These are phyloP conservation scores for Protostelium mycophagum DNA, from an alignment of 78 protist genomes.

Conservation along the genomic window DNA sequence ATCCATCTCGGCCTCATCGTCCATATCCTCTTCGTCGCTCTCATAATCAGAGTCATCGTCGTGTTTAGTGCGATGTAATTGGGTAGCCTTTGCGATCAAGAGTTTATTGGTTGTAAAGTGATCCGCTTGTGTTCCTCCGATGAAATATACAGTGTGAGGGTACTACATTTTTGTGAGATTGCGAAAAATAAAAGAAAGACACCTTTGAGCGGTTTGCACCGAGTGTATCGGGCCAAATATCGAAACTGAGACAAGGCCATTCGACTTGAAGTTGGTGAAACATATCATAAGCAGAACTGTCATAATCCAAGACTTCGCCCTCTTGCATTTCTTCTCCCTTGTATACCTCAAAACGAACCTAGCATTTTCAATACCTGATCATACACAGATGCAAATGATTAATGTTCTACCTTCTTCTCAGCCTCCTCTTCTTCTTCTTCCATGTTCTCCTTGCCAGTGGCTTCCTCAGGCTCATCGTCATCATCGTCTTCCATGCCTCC, in stretches of 20 bases:
- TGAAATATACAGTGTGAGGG: slow-evolving; percentile 71
- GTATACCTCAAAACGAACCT: not conserved
- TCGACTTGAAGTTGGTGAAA: slow-evolving; percentile 71
- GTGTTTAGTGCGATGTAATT: slow-evolving; percentile 57
- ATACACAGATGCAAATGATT: slow-evolving; percentile 44
- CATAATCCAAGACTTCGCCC: slow-evolving; percentile 67
- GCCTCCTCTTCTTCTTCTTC: slow-evolving; percentile 24
- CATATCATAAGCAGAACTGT: slow-evolving; percentile 81
- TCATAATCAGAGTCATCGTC: slow-evolving; percentile 71
- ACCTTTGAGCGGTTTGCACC: slow-evolving; percentile 66
- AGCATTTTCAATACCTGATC: not conserved
- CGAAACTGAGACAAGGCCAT: slow-evolving; percentile 92
- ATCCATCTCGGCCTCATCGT: slow-evolving; percentile 70
- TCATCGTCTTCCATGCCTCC: not conserved
- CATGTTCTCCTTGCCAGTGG: not conserved
- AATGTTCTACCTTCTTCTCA: not conserved
- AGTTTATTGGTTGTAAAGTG: slow-evolving; percentile 59
- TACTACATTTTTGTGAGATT: not conserved
- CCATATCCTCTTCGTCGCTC: slow-evolving; percentile 59
- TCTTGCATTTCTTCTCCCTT: slow-evolving; percentile 28
- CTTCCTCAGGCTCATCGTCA: slow-evolving; percentile 5
- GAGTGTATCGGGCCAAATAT: slow-evolving; percentile 71
- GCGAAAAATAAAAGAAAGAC: not conserved
- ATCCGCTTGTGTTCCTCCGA: slow-evolving; percentile 90
- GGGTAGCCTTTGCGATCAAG: slow-evolving; percentile 46